Percentiles rank a stretch among this genome's conserved stretches.
These are phyloP conservation scores for Plasmodium vinckei DNA, from an alignment of 169 alveolate genomes.

Conservation along the genomic window DNA sequence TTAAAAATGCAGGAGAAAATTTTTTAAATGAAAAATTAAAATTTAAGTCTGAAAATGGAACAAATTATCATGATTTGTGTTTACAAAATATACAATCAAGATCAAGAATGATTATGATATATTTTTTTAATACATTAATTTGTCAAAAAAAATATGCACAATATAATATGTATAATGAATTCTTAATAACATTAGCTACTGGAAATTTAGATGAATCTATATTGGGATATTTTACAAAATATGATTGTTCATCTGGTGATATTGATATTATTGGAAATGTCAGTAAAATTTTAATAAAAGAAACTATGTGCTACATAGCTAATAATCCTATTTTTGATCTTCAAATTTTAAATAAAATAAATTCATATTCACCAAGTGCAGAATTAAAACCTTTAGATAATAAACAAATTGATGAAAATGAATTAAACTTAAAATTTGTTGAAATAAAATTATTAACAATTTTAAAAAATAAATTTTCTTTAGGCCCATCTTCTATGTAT, in stretches of 20 bases:
- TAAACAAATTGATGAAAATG: slow-evolving; percentile 72
- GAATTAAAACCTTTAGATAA: slow-evolving; percentile 64
- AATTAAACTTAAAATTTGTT: slow-evolving; percentile 32
- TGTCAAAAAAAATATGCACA: slow-evolving; percentile 73
- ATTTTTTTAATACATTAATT: slow-evolving; percentile 84
- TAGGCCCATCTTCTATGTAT: slow-evolving; percentile 68
- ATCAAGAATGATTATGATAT: slow-evolving; percentile 83
- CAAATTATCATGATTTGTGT: slow-evolving; percentile 63
- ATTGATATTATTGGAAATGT: slow-evolving; percentile 92
- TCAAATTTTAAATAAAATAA: slow-evolving; percentile 26
- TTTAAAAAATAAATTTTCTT: slow-evolving; percentile 44
- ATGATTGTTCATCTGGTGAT: slow-evolving; percentile 94
- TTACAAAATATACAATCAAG: slow-evolving; percentile 86
- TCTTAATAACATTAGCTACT: slow-evolving; percentile 63
- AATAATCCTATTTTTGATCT: slow-evolving; percentile 47
- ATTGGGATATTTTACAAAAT: slow-evolving; percentile 91
- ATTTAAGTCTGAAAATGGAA: slow-evolving; percentile 61
- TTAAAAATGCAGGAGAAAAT: slow-evolving; percentile 43
- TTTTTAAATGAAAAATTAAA: slow-evolving; percentile 32
- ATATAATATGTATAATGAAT: slow-evolving; percentile 30
- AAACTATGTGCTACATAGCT: slow-evolving; percentile 61
- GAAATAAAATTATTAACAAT: slow-evolving; percentile 60
- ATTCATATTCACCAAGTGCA: slow-evolving; percentile 57
- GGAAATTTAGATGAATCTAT: slow-evolving; percentile 88
- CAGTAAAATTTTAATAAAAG: slow-evolving; percentile 79